Base-by-base conservation (phyloP, 202 grass and related monocot species). In the Hordeum pubiflorum region DNA sequence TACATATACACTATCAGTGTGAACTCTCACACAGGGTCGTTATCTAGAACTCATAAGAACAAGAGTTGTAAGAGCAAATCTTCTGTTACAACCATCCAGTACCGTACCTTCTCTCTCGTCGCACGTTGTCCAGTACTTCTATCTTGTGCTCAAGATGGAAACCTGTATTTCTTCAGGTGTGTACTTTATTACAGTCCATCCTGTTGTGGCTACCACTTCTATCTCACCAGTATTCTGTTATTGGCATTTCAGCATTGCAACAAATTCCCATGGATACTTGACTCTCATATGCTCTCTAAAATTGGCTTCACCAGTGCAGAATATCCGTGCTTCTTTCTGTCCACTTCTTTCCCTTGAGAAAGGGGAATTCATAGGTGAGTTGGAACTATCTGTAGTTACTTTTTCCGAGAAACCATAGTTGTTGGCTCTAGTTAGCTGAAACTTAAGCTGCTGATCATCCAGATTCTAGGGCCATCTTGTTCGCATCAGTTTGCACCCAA, bases 341-440 rank as follows among this genome's bases (percentile, higher is more conserved):
- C 96, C 92, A 14, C 89, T 99, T 55, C 90, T 99, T 96, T 99
- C 92, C 43, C 96, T 96, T 79, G 96, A 95, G 71, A 99, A 99
- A 91, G 96, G 96, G 24, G 92, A 99, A 82, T 99, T 99, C 66
- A 87, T 99, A 81, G 96, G 96, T 99, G 81, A 75, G 75, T 77
- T 54, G 23, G 34, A 68, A 76, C n/a, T 18, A 29, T 82, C 73
- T 76, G 38, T 82, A 7, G 48, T 36, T 67, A 5, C 12, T 73
- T 13, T 41, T 54, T n/a, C 17, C 6, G 50, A 54, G 50, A 54
- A 54, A 54, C 50, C 50, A 54, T 54, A 54, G 46, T 50, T 54
- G 17, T 54, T 54, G 50, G 50, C 50, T 54, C 50, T 54, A 12
- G 38, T 34, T 64, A 65, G 21, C 4, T 82, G 57, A 78, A 78